Percentiles rank a stretch among this genome's conserved stretches.
phyloP scores from a whole-genome alignment of 148 eudicot genomes.

The Dianthus caryophyllus region DNA sequence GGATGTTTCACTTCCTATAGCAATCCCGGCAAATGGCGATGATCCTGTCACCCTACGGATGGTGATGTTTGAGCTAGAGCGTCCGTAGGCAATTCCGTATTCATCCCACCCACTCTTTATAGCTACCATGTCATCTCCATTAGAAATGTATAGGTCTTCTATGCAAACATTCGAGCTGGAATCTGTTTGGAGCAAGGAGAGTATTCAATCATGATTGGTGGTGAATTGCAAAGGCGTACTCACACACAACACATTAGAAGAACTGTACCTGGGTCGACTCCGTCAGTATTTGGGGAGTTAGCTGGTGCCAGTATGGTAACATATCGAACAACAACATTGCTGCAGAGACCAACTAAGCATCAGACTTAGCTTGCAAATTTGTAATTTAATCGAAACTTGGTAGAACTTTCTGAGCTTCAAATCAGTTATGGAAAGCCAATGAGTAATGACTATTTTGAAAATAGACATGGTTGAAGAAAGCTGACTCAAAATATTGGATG shows the following conservation, averaged over 20 bases:
- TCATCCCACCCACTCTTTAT: constrained; percentile 98
- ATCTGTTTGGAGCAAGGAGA: constrained; percentile 37
- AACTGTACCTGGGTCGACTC: constrained; percentile 97
- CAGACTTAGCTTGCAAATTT: neutral
- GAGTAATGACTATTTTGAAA: too few relatives aligned
- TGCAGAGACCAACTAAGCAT: constrained; percentile 30
- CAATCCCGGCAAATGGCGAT: constrained; percentile 81
- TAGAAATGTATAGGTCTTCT: constrained; percentile 87
- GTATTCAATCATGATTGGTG: neutral
- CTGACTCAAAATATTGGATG: neutral
- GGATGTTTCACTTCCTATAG: constrained; percentile 88
- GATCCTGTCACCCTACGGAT: constrained; percentile 75
- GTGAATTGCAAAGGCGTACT: neutral
- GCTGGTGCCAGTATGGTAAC: constrained; percentile 85
- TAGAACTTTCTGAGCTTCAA: neutral
- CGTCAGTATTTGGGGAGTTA: constrained; percentile 93
- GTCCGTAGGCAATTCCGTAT: constrained; percentile 69
- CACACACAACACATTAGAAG: too few relatives aligned
- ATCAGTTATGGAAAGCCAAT: neutral
- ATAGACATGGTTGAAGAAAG: too few relatives aligned
- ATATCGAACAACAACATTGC: constrained; percentile 75
- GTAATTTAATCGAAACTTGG: neutral
- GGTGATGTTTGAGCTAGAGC: constrained; percentile 70
- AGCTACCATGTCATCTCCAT: constrained; percentile 85
- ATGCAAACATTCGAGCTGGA: constrained; percentile 90